These are phyloP conservation scores for Glarea lozoyensis DNA, from an alignment of 495 filamentous ascomycete species.

Conservation along the genomic window DNA sequence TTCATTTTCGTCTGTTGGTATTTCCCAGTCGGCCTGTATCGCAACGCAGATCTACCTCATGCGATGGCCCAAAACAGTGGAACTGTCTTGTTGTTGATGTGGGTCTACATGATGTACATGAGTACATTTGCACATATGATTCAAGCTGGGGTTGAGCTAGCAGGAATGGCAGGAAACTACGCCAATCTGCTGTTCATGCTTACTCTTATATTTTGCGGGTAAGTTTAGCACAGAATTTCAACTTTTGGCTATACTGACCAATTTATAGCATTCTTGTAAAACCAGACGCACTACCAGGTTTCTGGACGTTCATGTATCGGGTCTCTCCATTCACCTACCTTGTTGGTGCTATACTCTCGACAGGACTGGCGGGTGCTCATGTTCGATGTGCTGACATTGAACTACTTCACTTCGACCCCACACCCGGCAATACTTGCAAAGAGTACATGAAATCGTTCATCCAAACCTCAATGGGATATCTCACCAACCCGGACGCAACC, in stretches of 20 bases:
- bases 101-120: constrained; percentile 2
- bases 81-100: constrained; percentile 35
- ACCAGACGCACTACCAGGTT: constrained; percentile 44
- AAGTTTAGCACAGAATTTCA: constrained; percentile 30
- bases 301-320: constrained; percentile 83
- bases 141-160: constrained; percentile 57
- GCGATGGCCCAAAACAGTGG: constrained; percentile 7
- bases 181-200: constrained; percentile 60
- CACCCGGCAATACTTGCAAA: constrained; percentile 41
- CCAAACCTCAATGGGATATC: constrained; percentile 32
- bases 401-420: constrained; percentile 41
- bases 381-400: constrained; percentile 56
- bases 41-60: constrained; percentile 53
- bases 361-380: constrained; percentile 30
- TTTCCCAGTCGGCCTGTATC: constrained; percentile 25
- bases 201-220: constrained; percentile 54
- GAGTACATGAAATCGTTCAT: constrained; percentile 45
- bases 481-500: constrained; percentile 41
- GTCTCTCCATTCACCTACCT: constrained; percentile 61
- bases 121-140: constrained; percentile 30
- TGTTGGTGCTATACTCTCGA: constrained; percentile 36
- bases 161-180: constrained; percentile 57
- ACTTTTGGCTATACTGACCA: background rate
- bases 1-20: constrained; percentile 43
- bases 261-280: background rate